Base-by-base conservation (phyloP, 345 rosid genomes). In the Cochlearia excelsa region DNA sequence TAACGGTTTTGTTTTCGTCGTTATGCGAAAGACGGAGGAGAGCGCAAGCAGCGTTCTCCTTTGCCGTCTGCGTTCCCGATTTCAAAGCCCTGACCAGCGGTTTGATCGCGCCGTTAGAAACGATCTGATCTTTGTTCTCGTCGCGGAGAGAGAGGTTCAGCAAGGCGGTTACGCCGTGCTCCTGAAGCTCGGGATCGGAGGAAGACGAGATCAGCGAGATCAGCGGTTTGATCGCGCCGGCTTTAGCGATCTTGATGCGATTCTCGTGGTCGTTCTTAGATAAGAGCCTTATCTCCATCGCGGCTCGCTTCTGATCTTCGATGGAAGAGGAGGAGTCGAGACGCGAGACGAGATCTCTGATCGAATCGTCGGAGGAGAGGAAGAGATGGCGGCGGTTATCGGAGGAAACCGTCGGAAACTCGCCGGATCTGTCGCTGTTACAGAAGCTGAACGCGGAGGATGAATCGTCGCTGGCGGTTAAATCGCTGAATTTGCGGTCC, bases 41-140 rank as follows among this genome's bases (percentile, higher is more conserved):
- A 63, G 99, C 95, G 56, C 99, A 89, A 0, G 99, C 91, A 0
- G 97, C 85, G 86, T 93, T 93, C 71, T 89, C 99, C 60, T 75
- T 85, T 3, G 94, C 79, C 51, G 95, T 80, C 9, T 95, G 11
- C 2, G 86, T 87, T 16, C 99, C 97, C 11, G 75, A 70, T 66
- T 61, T 87, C 73, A 89, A 67, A 23, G 91, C 89, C 65, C 79
- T 68, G 2, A 82, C 95, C 0, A 93, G 78, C 35, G 99, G 95
- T 83, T 78, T 93, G 27, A 86, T 81, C 29, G 95, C 99, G 34
- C 97, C 99, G 0, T 94, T 80, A 3, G 81, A 80, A 33, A 88
- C 85, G n/a, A 93, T 85, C 44, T 63, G 53, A 16, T 70, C 85
- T 50, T 89, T 93, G 74, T 89, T 93, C 76, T 93, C 99, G 44